Evolutionary conservation across 169 alveolate species (phyloP).

Genomic region (Babesia ovata): DNA sequence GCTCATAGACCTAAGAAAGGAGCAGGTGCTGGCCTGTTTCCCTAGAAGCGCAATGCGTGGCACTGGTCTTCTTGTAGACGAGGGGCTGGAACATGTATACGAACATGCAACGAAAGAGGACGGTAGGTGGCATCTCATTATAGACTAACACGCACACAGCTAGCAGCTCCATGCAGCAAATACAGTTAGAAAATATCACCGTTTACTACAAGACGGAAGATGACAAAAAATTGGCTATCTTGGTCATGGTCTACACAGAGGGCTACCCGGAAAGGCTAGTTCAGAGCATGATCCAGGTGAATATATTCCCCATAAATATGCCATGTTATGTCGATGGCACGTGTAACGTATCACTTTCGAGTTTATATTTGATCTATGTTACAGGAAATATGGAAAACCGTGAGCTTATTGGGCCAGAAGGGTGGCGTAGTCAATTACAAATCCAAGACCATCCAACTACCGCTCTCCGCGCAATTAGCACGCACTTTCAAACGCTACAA

Average conservation of each 20-base stretch:
- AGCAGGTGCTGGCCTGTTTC: slow-evolving; percentile 14
- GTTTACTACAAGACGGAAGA: slow-evolving; percentile 37
- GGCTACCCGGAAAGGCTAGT: slow-evolving; percentile 50
- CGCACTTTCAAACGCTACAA: slow-evolving; percentile 39
- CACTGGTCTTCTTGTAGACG: slow-evolving; percentile 5
- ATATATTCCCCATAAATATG: not conserved
- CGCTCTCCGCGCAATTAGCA: not conserved
- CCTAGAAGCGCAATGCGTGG: slow-evolving; percentile 9
- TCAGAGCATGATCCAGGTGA: slow-evolving; percentile 35
- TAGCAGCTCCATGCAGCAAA: not conserved
- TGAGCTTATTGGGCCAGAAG: not conserved
- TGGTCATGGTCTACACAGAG: slow-evolving; percentile 32
- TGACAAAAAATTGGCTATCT: not conserved
- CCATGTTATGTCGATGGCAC: no score
- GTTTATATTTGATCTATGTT: not conserved
- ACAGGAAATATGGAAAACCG: slow-evolving; percentile 1
- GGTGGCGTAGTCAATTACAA: not conserved
- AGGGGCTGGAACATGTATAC: slow-evolving; percentile 10
- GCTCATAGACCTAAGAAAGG: slow-evolving; percentile 1
- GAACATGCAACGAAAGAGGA: not conserved
- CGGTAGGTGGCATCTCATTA: not conserved
- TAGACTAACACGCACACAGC: not conserved
- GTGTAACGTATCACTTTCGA: no score
- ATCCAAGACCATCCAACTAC: not conserved
- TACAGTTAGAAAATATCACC: slow-evolving; percentile 1